Evolutionary conservation across 148 eudicot species (phyloP), one percentile per base, ranked within the genome.

Genomic region (Rhododendron kiyosumense): DNA sequence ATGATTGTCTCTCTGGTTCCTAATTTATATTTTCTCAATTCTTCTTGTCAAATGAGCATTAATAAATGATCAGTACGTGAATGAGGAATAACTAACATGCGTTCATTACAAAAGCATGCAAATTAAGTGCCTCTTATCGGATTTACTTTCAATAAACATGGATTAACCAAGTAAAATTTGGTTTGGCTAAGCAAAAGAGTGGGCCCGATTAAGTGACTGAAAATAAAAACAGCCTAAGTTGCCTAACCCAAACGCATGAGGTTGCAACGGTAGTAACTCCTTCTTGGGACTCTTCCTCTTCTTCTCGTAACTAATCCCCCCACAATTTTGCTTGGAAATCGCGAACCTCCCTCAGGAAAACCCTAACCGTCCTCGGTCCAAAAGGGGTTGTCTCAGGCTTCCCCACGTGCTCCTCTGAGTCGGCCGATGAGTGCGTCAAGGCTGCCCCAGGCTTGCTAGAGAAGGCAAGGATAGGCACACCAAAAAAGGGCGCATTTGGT

Each of bases 371-470:
- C 18, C 46, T 49, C 4, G 43, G 65, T 0, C 24, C 82, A 7
- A 80, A 80, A 1, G 43, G 82, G 63, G 51, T 80, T 7, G 61
- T 14, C 26, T 80, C 65, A 11, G 82, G 82, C 82, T 80, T 80
- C 63, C 82, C 82, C 11, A 63, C 82, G 61, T 80, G 65, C 63
- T 80, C 82, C 14, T 80, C 82, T 17, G 5, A 80, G 82, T 41
- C 63, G 65, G 38, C 83, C 83, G 12, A 80, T 51, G 63, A 80
- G 83, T 1, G 83, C 61, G 36, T 80, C 65, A 3, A 80, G 83
- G 83, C 63, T 28, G 14, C 65, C 83, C 82, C 83, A 80, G 36
- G 83, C 83, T 22, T 80, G 83, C 83, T 43, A 12, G 83, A 80
- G 83, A 14, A 43, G 83, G 63, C 83, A 80, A 3, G 83, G 41